These are phyloP conservation scores for Rhodomyrtus psidioides DNA, from an alignment of 441 rosid species.

Conservation along the genomic window DNA sequence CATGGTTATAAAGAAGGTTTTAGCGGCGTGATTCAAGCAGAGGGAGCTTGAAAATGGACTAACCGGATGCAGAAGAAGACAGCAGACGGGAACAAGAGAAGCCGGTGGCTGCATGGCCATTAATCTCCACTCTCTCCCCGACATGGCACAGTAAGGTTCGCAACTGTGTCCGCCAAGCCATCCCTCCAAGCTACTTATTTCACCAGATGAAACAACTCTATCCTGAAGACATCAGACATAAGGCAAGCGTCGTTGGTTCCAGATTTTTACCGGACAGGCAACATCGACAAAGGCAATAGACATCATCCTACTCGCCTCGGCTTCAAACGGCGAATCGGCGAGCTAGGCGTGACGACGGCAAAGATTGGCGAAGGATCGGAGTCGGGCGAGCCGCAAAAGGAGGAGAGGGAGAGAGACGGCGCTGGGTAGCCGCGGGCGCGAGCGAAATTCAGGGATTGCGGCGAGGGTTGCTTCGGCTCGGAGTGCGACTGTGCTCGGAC, in stretches of 20 bases:
- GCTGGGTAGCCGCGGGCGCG: neutral
- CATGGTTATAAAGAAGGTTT: neutral
- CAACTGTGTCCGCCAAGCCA: constrained; percentile 62
- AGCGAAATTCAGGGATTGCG: neutral
- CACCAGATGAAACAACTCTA: neutral
- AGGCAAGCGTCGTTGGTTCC: neutral
- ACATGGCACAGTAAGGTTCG: constrained; percentile 40
- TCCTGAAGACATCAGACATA: neutral
- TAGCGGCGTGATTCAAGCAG: neutral
- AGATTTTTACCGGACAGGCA: neutral
- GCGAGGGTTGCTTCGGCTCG: neutral
- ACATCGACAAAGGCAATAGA: neutral
- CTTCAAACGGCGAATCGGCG: neutral
- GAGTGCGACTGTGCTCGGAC: neutral
- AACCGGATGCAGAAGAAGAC: constrained; percentile 19
- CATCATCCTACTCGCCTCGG: neutral
- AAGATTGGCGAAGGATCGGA: neutral
- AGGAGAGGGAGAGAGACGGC: neutral
- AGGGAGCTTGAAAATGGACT: neutral
- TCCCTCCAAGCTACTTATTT: constrained; percentile 12
- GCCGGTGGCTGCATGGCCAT: constrained; percentile 19
- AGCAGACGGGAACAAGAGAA: constrained; percentile 26
- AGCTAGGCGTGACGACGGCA: neutral
- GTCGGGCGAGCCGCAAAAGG: neutral
- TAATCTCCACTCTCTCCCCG: constrained; percentile 32